Percentiles rank a stretch among this genome's conserved stretches.
Conservation (phyloP, 2,329 filamentous ascomycete genomes). For the Curvularia sp. region DNA sequence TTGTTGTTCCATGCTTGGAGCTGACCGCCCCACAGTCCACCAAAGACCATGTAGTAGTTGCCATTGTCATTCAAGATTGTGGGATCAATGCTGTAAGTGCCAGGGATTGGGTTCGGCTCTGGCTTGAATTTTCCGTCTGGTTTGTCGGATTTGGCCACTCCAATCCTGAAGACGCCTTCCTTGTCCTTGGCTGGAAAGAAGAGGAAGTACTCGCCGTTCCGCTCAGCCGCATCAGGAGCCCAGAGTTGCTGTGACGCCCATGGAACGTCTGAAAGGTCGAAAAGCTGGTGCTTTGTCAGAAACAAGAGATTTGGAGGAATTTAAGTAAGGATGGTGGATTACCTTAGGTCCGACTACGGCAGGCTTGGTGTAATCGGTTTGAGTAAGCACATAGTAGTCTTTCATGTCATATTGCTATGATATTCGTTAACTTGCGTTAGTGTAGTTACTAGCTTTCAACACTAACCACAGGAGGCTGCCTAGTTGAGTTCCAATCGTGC, state of each 20-base stretch:
- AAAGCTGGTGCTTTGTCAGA: slow-evolving; percentile 4
- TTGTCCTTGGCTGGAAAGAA: slow-evolving; percentile 78
- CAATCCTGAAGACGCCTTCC: slow-evolving; percentile 73
- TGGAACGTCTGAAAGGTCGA: slow-evolving; percentile 62
- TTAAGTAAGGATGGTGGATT: not conserved
- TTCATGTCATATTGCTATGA: slow-evolving; percentile 77
- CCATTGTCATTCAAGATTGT: slow-evolving; percentile 74
- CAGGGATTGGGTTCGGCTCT: slow-evolving; percentile 68
- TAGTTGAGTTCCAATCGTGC: slow-evolving; percentile 14
- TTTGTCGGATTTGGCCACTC: slow-evolving; percentile 68
- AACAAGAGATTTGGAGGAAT: not conserved
- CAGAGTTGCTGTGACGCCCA: slow-evolving; percentile 81
- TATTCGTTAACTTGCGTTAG: not conserved
- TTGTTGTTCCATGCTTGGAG: slow-evolving; percentile 73
- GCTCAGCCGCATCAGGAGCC: slow-evolving; percentile 75
- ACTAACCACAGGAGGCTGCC: slow-evolving; percentile 3
- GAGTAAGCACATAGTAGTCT: slow-evolving; percentile 79
- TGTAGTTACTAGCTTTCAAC: not conserved
- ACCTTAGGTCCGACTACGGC: slow-evolving; percentile 76
- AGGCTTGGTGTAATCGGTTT: slow-evolving; percentile 60
- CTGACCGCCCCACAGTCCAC: slow-evolving; percentile 80
- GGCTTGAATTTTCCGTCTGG: slow-evolving; percentile 74
- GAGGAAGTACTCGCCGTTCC: slow-evolving; percentile 73
- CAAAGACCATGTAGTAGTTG: slow-evolving; percentile 73
- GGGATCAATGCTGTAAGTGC: slow-evolving; percentile 77